Base-by-base conservation (phyloP, 352 stramenopile genomes). In the Globisporangium acanthophoron region DNA sequence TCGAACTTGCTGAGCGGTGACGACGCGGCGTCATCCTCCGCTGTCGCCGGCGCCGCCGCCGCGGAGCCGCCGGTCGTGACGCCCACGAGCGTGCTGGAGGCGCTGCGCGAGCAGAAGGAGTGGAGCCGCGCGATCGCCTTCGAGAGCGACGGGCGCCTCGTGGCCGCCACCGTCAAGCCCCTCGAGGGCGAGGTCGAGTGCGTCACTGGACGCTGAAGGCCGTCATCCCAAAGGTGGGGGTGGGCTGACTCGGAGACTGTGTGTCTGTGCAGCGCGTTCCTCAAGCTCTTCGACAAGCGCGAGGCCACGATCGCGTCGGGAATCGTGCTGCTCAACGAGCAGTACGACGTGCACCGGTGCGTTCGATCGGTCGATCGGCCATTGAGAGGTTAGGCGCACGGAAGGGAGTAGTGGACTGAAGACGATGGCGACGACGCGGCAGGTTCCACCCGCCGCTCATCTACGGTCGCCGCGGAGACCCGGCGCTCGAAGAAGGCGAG, bases 261-360 rank as follows among this genome's bases (percentile, higher is more conserved):
- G 21, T 24, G 33, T 65, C 18, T 47, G 13, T 59, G 46, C 24
- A 81, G 78, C 5, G 66, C 61, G 1, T 70, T 82, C 39, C 44
- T 79, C 8, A 81, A 84, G 56, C 74, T 93, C n/a, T 89, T 87
- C 37, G 71, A 85, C 67, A 89, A 88, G 73, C 83, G 83, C 11
- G 83, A 93, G 29, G 69, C 79, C 39, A 89, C 83, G 33, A 90
- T 93, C 58, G 79, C 70, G 18, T 74, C 76, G 0, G 83, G 83
- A 0, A 89, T 91, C 61, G 59, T 93, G 8, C 54, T 89, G 35
- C 65, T 86, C 5, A 82, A 76, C 27, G 83, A 93, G 67, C 83
- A 93, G 63, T 93, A 87, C 58, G 83, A 93, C 59, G 80, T 93
- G 43, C 83, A 92, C 56, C 77, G 80, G 80, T 90, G 57, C 35